Evolutionary conservation across 176 grass and related monocot species (phyloP).

Genomic region (Rhipidocladum racemiflorum): DNA sequence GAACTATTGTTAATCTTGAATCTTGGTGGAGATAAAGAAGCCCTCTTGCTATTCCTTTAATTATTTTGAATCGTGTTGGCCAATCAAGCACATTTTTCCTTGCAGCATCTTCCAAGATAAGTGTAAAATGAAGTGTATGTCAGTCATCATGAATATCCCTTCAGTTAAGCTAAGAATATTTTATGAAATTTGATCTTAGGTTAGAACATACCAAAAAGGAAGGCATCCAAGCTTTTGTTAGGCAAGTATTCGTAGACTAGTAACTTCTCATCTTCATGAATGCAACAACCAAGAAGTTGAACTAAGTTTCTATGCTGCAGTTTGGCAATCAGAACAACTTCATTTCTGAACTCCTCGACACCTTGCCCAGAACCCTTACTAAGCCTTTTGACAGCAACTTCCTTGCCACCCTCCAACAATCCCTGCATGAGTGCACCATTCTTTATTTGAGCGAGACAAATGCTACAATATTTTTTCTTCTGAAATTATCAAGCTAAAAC

Average conservation of each 20-base stretch:
- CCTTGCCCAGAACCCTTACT: conserved; percentile 48
- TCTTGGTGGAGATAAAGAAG: conserved; percentile 63
- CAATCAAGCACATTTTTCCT: conserved; percentile 44
- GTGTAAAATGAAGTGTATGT: background rate
- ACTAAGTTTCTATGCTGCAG: conserved; percentile 42
- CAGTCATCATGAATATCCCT: background rate
- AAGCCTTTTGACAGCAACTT: conserved; percentile 56
- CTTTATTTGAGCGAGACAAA: too few species aligned
- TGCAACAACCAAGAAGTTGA: conserved; percentile 34
- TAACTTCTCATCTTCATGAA: conserved; percentile 35
- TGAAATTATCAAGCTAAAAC: background rate
- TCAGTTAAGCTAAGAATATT: background rate
- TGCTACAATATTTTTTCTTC: too few species aligned
- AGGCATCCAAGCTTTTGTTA: conserved; percentile 32
- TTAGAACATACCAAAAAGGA: conserved; percentile 27
- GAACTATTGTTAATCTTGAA: conserved; percentile 58
- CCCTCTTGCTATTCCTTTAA: conserved; percentile 46
- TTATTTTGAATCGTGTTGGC: conserved; percentile 40
- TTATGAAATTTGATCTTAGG: background rate
- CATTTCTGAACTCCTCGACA: conserved; percentile 40
- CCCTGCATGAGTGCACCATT: conserved; percentile 29
- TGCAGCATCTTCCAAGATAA: conserved; percentile 27
- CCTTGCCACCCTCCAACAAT: background rate
- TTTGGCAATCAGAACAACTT: conserved; percentile 45
- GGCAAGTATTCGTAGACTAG: conserved; percentile 30